phyloP scores from a whole-genome alignment of 306 rosid species.

The Ochetophila trinervis region DNA sequence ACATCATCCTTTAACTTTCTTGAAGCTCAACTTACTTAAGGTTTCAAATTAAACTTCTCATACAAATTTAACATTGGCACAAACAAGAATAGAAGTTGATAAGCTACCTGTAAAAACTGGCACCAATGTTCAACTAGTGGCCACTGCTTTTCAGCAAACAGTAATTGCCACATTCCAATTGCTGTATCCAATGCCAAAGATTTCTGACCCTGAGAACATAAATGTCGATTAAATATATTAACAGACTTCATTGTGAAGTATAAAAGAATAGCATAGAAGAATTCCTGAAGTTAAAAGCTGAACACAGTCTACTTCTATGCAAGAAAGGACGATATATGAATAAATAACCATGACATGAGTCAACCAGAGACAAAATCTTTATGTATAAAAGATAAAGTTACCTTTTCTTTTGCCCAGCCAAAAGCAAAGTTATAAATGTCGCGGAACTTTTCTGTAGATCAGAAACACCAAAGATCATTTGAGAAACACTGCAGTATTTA shows the following conservation, averaged over 20 bases:
- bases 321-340: no score
- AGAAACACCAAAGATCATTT: slow-evolving; percentile 26
- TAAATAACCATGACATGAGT: not conserved
- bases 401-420: slow-evolving; percentile 99
- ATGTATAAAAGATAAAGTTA: slow-evolving; percentile 24
- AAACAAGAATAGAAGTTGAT: not conserved
- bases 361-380: not conserved
- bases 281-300: no score
- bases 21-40: not conserved
- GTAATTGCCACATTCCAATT: slow-evolving; percentile 99
- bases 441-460: slow-evolving; percentile 82
- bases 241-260: no score
- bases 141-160: slow-evolving; percentile 98
- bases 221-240: not conserved
- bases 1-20: not conserved
- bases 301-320: no score
- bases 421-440: slow-evolving; percentile 97
- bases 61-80: not conserved
- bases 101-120: slow-evolving; percentile 87
- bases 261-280: no score
- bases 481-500: slow-evolving; percentile 11
- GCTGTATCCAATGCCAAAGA: slow-evolving; percentile 98
- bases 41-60: not conserved
- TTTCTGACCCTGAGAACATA: slow-evolving; percentile 81
- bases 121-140: slow-evolving; percentile 96